Evolutionary conservation across 2,329 filamentous ascomycete species (phyloP).

Genomic region (Knufia petricola): DNA sequence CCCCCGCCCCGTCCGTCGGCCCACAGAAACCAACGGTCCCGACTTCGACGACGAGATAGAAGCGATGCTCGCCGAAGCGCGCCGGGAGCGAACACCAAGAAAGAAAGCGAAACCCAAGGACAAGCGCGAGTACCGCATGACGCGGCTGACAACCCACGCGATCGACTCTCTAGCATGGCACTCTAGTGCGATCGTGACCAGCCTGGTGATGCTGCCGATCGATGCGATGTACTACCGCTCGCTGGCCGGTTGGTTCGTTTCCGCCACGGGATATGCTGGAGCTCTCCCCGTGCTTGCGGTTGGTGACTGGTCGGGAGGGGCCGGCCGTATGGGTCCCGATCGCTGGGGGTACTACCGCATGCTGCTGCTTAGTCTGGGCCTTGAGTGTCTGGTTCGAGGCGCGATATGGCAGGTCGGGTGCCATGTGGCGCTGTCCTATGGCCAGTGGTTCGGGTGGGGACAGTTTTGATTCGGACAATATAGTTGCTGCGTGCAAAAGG

Average conservation of each 20-base stretch:
- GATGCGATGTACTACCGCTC: slow-evolving; percentile 34
- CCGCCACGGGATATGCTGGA: neutral
- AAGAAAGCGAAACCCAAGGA: neutral
- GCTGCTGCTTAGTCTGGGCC: neutral
- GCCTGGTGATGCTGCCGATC: slow-evolving; percentile 31
- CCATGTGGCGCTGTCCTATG: slow-evolving; percentile 2
- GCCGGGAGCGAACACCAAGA: neutral
- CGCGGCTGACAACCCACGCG: slow-evolving; percentile 34
- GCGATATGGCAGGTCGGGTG: slow-evolving; percentile 4
- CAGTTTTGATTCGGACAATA: no score
- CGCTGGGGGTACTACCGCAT: neutral
- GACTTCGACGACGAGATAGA: slow-evolving; percentile 13
- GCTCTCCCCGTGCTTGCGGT: neutral
- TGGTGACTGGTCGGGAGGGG: neutral
- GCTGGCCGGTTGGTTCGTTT: slow-evolving; percentile 28
- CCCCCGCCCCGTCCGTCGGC: slow-evolving; percentile 17
- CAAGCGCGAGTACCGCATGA: slow-evolving; percentile 28
- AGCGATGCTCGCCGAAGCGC: neutral
- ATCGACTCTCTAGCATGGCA: slow-evolving; percentile 35
- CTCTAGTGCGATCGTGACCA: slow-evolving; percentile 30
- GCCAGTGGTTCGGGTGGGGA: neutral
- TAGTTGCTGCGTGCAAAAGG: no score
- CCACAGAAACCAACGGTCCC: slow-evolving; percentile 12
- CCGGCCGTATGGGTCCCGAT: neutral
- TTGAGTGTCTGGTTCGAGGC: slow-evolving; percentile 7